A percentile compares a stretch with the other conserved stretches of the same genome.
Evolutionary conservation across 305 asterid species (phyloP).

Genomic region (Plantago coronopus): DNA sequence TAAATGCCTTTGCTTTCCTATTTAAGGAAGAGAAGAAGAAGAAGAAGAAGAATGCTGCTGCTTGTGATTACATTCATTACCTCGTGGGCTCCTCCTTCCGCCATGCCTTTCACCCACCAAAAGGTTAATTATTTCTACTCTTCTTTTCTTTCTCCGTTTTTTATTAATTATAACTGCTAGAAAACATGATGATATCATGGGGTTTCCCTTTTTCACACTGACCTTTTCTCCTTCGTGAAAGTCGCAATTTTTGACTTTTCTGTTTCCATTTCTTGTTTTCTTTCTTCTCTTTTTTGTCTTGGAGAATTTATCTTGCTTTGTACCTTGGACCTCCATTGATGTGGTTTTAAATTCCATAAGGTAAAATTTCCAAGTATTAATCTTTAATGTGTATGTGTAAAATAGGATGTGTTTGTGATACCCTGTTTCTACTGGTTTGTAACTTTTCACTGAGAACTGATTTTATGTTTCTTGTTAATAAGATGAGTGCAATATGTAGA

Average conservation of each 20-base stretch:
- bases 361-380: constrained; percentile 23
- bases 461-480: too few relatives aligned
- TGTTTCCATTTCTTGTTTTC: constrained; percentile 19
- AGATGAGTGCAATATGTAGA: too few relatives aligned
- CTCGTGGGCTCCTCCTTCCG: not conserved
- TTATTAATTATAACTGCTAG: not conserved
- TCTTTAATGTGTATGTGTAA: too few relatives aligned
- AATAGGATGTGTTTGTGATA: too few relatives aligned
- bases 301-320: constrained; percentile 4
- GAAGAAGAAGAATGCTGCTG: not conserved
- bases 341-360: constrained; percentile 18
- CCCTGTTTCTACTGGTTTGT: too few relatives aligned
- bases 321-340: not conserved
- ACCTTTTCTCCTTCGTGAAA: constrained; percentile 9
- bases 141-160: not conserved
- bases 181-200: not conserved
- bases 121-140: not conserved
- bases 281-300: constrained; percentile 18
- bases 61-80: not conserved
- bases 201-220: not conserved
- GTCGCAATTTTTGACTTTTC: constrained; percentile 36
- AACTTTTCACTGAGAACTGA: too few relatives aligned
- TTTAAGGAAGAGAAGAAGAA: not conserved
- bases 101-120: not conserved
- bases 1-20: not conserved